Percentiles rank a stretch among this genome's conserved stretches.
Conservation (phyloP, 345 rosid species). For the Eucalyptus shirleyi region DNA sequence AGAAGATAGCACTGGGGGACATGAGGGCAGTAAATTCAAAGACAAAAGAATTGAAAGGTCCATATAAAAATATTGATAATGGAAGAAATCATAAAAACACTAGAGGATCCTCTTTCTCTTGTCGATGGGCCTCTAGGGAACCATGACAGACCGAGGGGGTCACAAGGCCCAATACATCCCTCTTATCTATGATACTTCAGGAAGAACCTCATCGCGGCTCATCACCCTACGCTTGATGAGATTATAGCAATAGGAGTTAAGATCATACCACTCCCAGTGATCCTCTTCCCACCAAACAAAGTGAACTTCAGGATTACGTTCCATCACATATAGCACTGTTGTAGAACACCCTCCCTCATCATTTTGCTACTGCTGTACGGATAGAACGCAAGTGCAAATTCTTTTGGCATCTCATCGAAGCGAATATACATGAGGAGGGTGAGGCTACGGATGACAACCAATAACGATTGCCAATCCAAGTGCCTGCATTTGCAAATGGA, state of each 20-base stretch:
- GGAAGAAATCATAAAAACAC: neutral
- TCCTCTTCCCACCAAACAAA: accelerated
- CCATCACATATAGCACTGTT: neutral
- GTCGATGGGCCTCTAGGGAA: accelerated
- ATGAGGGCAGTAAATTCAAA: too few species aligned
- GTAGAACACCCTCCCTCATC: neutral
- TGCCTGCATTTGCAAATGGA: accelerated
- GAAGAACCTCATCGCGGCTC: neutral
- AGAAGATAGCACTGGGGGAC: neutral
- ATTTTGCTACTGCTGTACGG: accelerated
- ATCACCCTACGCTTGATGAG: neutral
- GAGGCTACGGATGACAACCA: too few species aligned
- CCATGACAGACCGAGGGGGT: neutral
- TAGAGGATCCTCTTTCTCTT: neutral
- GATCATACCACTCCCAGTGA: neutral
- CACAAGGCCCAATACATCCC: neutral
- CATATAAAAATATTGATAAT: neutral
- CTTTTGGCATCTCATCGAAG: too few species aligned
- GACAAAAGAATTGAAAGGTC: neutral
- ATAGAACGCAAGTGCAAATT: neutral
- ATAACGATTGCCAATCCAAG: too few species aligned
- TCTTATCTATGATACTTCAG: neutral
- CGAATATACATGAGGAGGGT: too few species aligned
- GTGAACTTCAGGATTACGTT: neutral
- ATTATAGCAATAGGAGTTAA: accelerated